Base-by-base conservation (phyloP, 2,329 filamentous ascomycete genomes). In the Fusarium begoniae region DNA sequence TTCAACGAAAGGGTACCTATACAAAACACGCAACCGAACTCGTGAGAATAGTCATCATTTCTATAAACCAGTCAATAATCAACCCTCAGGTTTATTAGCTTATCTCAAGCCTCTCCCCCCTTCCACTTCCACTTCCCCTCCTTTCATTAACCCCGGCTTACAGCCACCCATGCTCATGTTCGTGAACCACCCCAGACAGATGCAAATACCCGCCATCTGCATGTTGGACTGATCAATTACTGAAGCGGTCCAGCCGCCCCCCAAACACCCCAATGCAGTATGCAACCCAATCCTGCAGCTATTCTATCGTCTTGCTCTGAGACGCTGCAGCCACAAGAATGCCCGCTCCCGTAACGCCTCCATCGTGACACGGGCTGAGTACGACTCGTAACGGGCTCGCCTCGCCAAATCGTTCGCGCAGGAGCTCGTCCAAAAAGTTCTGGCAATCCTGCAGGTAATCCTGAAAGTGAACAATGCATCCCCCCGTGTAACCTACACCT, bases 401-500 rank as follows among this genome's bases (percentile, higher is more conserved):
- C 6, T 64, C 57, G 10, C 79, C 81, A 28, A 79, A 80, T 35
- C 77, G 77, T 60, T 63, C 79, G 11, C 55, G 61, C 59, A 90
- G 75, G 17, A 90, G 83, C 28, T 82, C 79, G 76, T 94, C 90
- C 56, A 95, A 86, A 78, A 93, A 93, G 20, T 82, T 78, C 80
- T 95, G 92, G 73, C 92, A 94, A 76, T 92, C 91, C 50, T 85
- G 82, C 47, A 93, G 85, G 81, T 94, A 95, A 75, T 93, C 88
- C 54, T 93, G 93, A 77, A 94, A 94, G 77, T 93, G 90, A n/a
- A 91, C 89, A 67, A 95, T 95, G 78, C 93, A 94, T 12, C 93
- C 92, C 38, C 93, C 93, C 0, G 93, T 94, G 79, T 94, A 95
- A 3, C 93, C 93, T 28, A 95, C 92, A 3, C 94, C 90, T 37